Percentiles rank a stretch among this genome's conserved stretches.
Conservation (phyloP, 352 stramenopile genomes). For the Phytopythium cucurbitacearum region DNA sequence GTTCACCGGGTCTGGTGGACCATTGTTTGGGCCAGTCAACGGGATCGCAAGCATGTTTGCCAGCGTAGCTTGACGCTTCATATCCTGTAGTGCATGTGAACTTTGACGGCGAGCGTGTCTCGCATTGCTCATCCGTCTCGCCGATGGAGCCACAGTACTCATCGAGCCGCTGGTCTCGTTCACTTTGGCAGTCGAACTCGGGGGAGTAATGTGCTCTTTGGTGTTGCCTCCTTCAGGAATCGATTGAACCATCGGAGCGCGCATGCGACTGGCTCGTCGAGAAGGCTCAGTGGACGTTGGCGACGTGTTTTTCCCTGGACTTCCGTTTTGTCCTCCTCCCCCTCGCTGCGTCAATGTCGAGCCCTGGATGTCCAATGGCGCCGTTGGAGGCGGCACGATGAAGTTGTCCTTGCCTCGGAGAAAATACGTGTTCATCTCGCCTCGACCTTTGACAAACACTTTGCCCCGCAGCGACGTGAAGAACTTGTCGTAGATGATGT, state of each 20-base stretch:
- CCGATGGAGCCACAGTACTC: background rate
- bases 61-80: constrained; percentile 2
- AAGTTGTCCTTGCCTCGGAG: constrained; percentile 56
- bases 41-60: constrained; percentile 3
- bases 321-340: no score
- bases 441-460: constrained; percentile 77
- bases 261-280: constrained; percentile 16
- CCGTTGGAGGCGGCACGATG: constrained; percentile 41
- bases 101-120: constrained; percentile 9
- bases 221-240: constrained; percentile 20
- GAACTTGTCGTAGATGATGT: constrained; percentile 66
- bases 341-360: constrained; percentile 3
- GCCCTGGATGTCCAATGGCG: background rate
- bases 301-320: no score
- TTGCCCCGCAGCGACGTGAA: constrained; percentile 64
- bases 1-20: no score
- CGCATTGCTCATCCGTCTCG: constrained; percentile 11
- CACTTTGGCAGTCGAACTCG: background rate
- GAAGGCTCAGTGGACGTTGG: constrained; percentile 9
- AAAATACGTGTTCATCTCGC: constrained; percentile 85
- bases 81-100: background rate
- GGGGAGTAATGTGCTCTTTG: background rate
- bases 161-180: background rate
- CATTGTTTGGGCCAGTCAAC: background rate
- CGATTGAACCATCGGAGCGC: constrained; percentile 12